phyloP scores from a whole-genome alignment of 257 asterid species.

The Nicotiana tabacum region DNA sequence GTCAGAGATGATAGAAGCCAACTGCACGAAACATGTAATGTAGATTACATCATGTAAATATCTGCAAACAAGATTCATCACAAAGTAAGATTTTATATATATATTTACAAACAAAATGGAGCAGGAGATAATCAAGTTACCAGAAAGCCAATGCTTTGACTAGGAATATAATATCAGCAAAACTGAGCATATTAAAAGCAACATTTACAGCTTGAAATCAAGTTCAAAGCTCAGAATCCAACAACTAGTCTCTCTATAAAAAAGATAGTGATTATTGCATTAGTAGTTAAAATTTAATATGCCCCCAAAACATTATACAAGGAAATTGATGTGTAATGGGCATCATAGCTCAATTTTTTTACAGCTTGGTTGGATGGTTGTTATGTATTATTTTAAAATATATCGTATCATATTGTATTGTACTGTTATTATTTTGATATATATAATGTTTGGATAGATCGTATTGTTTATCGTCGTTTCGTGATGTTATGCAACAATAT shows the following conservation, averaged over 20 bases:
- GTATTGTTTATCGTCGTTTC: too few species aligned
- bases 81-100: neutral
- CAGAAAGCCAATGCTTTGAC: neutral
- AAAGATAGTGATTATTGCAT: neutral
- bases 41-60: constrained; percentile 88
- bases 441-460: too few species aligned
- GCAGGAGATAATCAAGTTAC: neutral
- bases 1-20: constrained; percentile 73
- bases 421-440: too few species aligned
- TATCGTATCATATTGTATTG: too few species aligned
- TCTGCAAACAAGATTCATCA: constrained; percentile 41
- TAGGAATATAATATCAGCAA: neutral
- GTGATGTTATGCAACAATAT: too few species aligned
- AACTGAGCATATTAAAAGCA: neutral
- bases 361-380: too few species aligned
- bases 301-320: neutral
- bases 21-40: constrained; percentile 84
- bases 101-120: neutral
- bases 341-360: too few species aligned
- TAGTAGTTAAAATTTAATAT: neutral
- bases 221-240: neutral
- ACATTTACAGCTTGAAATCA: neutral
- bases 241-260: neutral
- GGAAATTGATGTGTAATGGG: too few species aligned
- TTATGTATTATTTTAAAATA: too few species aligned